Evolutionary conservation across 768 basidiomycete genomes (phyloP), one percentile per base, ranked within the genome.

Genomic region (Mycena polygramma): DNA sequence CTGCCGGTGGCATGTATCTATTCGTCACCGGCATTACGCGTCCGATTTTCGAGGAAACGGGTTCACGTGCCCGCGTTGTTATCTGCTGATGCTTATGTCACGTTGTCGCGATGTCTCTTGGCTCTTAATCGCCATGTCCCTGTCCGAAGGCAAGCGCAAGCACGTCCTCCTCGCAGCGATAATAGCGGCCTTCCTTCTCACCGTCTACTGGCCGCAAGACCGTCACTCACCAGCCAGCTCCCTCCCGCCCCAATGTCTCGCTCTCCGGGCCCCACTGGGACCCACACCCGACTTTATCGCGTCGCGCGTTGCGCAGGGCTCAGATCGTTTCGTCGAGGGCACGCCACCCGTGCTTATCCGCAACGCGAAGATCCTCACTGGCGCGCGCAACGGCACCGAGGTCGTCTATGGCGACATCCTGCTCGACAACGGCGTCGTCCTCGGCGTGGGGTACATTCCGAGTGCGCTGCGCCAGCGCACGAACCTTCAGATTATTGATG

Each of bases 311-410:
- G 37, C 36, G 26, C 17, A 46, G 20, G 73, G 78, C n/a, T 90
- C 89, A 14, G 90, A 92, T 73, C 83, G 90, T 36, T 87, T 82
- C 69, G 87, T 83, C 6, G 76, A 76, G 0, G 91, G 88, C 0
- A 91, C 93, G 2, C 75, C 75, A 1, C 76, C 88, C 1, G 81
- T 83, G 0, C 77, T 87, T 63, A 82, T 92, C 63, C 82, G 77
- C 71, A 92, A 92, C 69, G 90, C 87, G 19, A 90, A 84, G 2
- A 83, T 92, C 46, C 91, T 91, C 90, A 91, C 90, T 0, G 89
- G 90, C 7, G 77, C 78, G 14, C 66, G 83, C 6, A 81, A 86
- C 43, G 90, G 90, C 0, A 80, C 81, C 0, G 79, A 85, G 46
- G 79, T 90, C 30, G 52, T 88, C 30, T 78, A 77, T 2, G 87